Evolutionary conservation across 192 early-diverging fungal genomes (phyloP), one percentile per base, ranked within the genome.

Genomic region (Thoreauomyces humboldtii): DNA sequence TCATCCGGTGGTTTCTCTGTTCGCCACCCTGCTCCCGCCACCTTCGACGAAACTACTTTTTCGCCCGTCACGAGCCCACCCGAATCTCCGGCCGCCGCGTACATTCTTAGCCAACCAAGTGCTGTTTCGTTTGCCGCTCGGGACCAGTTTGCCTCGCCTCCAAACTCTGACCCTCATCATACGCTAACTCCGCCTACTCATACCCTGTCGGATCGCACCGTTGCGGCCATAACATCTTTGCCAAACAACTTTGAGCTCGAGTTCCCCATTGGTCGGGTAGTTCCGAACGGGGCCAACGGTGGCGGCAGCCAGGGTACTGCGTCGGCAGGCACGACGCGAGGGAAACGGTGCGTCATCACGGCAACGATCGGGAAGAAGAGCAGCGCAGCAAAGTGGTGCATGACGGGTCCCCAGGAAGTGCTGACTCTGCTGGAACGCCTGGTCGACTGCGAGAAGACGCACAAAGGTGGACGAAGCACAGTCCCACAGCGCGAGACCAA

Each of bases 321-420:
- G n/a, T n/a, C 31, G 19, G 56, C 63, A 24, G 42, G 36, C 32
- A 25, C 55, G 35, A 53, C 58, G 4, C 61, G 58, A 7, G 17
- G 55, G 9, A 48, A 42, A n/a, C 29, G 59, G 17, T 31, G 32
- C 33, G 43, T 76, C 37, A 43, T 78, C 5, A 81, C 76, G 21
- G 67, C 63, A 25, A 78, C 76, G 5, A 73, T 81, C 9, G 79
- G 79, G 0, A 73, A 70, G 34, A 81, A 81, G 65, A 64, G 69
- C 50, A 73, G 71, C 44, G 66, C 65, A 22, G 79, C 79, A 27
- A 73, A 67, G 25, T 81, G 76, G 76, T 69, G 62, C 60, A 43
- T 81, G 24, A 14, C 61, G 21, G 61, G 57, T 4, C 61, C 73
- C 29, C 43, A 65, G 1, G 78, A 80, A 32, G 73, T 77, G n/a